Percentiles rank a stretch among this genome's conserved stretches.
Evolutionary conservation across 2,329 filamentous ascomycete species (phyloP).

Genomic region (Lachnum nothofagi): DNA sequence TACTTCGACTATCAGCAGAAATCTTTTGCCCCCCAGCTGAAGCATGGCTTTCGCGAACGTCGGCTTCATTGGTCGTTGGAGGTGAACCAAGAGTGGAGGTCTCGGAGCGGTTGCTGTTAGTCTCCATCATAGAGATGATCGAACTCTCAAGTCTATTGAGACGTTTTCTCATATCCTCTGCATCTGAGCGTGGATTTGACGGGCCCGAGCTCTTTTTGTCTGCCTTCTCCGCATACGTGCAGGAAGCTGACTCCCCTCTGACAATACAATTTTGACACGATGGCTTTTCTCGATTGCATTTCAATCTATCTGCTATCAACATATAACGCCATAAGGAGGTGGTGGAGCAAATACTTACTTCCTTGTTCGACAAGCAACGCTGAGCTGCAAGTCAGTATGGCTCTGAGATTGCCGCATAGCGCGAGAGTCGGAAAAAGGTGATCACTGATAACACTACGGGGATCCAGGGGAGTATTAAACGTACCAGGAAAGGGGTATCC

Average conservation of each 20-base stretch:
- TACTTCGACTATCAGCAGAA: conserved; percentile 37
- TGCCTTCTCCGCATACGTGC: conserved; percentile 47
- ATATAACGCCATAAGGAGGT: neutral
- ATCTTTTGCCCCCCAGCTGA: conserved; percentile 16
- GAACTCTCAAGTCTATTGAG: conserved; percentile 52
- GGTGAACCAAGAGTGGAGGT: neutral
- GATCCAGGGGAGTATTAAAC: too few relatives aligned
- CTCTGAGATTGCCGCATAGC: too few relatives aligned
- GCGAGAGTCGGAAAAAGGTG: too few relatives aligned
- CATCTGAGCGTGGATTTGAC: conserved; percentile 11
- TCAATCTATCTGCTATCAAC: conserved; percentile 28
- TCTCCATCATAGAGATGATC: conserved; percentile 47
- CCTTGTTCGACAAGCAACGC: conserved; percentile 16
- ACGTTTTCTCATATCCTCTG: conserved; percentile 47
- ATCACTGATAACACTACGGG: too few relatives aligned
- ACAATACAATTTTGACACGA: conserved; percentile 50
- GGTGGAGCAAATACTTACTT: conserved; percentile 14
- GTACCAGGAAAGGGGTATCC: conserved; percentile 21
- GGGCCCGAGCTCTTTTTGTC: conserved; percentile 34
- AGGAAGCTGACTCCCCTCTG: conserved; percentile 40
- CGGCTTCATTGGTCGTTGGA: neutral
- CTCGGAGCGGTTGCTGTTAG: neutral
- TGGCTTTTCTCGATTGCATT: conserved; percentile 50
- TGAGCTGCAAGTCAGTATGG: too few relatives aligned
- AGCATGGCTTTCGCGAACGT: neutral